Percentiles rank a stretch among this genome's conserved stretches.
phyloP scores from a whole-genome alignment of 345 rosid genomes.

The Heritiera littoralis region DNA sequence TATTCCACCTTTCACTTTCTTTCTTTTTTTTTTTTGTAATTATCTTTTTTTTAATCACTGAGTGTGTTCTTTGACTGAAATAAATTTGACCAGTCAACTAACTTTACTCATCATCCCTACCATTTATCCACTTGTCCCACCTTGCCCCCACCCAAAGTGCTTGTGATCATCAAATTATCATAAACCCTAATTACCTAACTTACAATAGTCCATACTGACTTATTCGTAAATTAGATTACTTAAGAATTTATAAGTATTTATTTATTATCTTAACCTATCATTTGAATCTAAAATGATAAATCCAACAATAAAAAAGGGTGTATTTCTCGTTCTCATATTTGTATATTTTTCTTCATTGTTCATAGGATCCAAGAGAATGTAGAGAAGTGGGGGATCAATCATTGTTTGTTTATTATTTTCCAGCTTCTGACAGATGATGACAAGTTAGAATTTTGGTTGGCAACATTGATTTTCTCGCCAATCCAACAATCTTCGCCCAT shows the following conservation, averaged over 20 bases:
- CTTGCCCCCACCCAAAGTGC: background rate
- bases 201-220: too few relatives aligned
- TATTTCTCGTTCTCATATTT: too few relatives aligned
- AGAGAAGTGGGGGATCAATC: constrained; percentile 35
- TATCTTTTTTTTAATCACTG: constrained; percentile 7
- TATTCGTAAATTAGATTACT: too few relatives aligned
- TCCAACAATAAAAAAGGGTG: too few relatives aligned
- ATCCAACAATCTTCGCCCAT: constrained; percentile 33
- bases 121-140: background rate
- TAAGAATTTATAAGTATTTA: too few relatives aligned
- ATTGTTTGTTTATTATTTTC: constrained; percentile 41
- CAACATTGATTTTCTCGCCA: constrained; percentile 45
- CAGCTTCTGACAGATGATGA: constrained; percentile 35
- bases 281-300: too few relatives aligned
- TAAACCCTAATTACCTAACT: too few relatives aligned
- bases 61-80: constrained; percentile 38
- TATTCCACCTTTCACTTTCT: constrained; percentile 33
- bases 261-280: too few relatives aligned
- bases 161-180: background rate
- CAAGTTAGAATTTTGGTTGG: constrained; percentile 51
- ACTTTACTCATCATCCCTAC: constrained; percentile 32
- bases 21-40: background rate
- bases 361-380: constrained; percentile 39
- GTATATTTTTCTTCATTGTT: background rate
- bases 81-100: constrained; percentile 47